These are phyloP conservation scores for Fomitopsis pinicola DNA, from an alignment of 1,284 basidiomycete species.

Conservation along the genomic window DNA sequence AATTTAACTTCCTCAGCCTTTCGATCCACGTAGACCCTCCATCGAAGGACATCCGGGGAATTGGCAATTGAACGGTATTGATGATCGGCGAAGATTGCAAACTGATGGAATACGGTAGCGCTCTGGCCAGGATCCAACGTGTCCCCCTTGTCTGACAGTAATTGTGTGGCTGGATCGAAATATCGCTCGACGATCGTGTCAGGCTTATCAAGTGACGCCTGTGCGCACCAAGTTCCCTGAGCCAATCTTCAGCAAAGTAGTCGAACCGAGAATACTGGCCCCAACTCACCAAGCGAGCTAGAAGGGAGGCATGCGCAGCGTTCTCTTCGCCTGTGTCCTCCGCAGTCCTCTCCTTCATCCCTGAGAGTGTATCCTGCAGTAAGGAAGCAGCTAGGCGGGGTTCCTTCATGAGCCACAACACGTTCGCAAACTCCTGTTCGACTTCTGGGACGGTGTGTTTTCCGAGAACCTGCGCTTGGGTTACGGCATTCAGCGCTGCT, in stretches of 20 bases:
- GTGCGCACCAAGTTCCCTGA: slow-evolving; percentile 86
- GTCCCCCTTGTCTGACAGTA: slow-evolving; percentile 30
- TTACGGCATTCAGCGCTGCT: slow-evolving; percentile 83
- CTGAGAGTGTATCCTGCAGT: slow-evolving; percentile 47
- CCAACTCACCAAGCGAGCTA: slow-evolving; percentile 56
- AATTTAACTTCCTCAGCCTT: slow-evolving; percentile 62
- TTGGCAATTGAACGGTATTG: slow-evolving; percentile 73
- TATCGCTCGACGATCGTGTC: slow-evolving; percentile 68
- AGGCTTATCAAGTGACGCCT: slow-evolving; percentile 82
- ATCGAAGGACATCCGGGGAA: slow-evolving; percentile 71
- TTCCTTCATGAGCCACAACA: slow-evolving; percentile 87
- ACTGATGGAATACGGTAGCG: slow-evolving; percentile 77
- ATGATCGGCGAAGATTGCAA: slow-evolving; percentile 84
- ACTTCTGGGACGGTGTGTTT: slow-evolving; percentile 45
- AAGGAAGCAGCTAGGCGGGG: slow-evolving; percentile 81
- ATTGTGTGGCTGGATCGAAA: slow-evolving; percentile 61
- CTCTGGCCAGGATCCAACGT: slow-evolving; percentile 27
- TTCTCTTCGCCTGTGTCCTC: slow-evolving; percentile 7
- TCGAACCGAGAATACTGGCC: background rate
- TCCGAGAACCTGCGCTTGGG: slow-evolving; percentile 69
- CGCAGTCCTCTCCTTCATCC: slow-evolving; percentile 7
- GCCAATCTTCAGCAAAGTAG: background rate
- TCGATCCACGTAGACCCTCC: slow-evolving; percentile 71
- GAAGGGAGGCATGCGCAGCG: slow-evolving; percentile 41
- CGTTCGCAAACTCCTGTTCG: slow-evolving; percentile 82